A percentile compares a stretch with the other conserved stretches of the same genome.
These are phyloP conservation scores for Dacryopinax spathularia DNA, from an alignment of 768 basidiomycete species.

Conservation along the genomic window DNA sequence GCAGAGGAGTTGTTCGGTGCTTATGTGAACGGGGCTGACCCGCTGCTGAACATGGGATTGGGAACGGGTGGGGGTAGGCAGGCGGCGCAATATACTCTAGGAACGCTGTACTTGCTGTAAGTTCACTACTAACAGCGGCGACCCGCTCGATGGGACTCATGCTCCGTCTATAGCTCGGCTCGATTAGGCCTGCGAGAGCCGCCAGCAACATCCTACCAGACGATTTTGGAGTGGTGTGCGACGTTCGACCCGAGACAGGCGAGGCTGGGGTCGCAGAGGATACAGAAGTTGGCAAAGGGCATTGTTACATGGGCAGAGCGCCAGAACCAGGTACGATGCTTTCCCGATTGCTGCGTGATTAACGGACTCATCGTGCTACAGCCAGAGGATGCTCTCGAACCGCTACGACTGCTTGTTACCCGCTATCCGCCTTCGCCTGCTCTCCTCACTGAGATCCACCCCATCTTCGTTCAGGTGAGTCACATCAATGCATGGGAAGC, in stretches of 20 bases:
- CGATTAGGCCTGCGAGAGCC: constrained; percentile 33
- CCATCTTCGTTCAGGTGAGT: constrained; percentile 48
- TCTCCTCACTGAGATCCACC: constrained; percentile 57
- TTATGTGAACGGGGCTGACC: not conserved
- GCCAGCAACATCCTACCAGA: constrained; percentile 28
- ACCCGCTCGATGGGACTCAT: not conserved
- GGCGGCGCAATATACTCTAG: not conserved
- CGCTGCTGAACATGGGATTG: not conserved
- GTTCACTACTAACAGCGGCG: not conserved
- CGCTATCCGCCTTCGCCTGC: constrained; percentile 46
- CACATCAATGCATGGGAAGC: not conserved
- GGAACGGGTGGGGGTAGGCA: not conserved
- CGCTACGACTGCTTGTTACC: constrained; percentile 43
- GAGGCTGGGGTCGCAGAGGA: constrained; percentile 52
- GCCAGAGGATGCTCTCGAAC: constrained; percentile 37
- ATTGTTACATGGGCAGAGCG: constrained; percentile 39
- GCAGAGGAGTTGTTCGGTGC: not conserved
- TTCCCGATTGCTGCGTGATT: not conserved
- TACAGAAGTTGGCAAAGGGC: constrained; percentile 50
- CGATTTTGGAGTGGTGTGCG: constrained; percentile 45
- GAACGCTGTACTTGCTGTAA: not conserved
- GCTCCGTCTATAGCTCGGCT: constrained; percentile 36
- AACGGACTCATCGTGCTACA: constrained; percentile 13
- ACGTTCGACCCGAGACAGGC: constrained; percentile 51
- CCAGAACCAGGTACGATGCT: constrained; percentile 36